A percentile compares a stretch with the other conserved stretches of the same genome.
These are phyloP conservation scores for Neonectria coccinea DNA, from an alignment of 2,329 filamentous ascomycete genomes.

Conservation along the genomic window DNA sequence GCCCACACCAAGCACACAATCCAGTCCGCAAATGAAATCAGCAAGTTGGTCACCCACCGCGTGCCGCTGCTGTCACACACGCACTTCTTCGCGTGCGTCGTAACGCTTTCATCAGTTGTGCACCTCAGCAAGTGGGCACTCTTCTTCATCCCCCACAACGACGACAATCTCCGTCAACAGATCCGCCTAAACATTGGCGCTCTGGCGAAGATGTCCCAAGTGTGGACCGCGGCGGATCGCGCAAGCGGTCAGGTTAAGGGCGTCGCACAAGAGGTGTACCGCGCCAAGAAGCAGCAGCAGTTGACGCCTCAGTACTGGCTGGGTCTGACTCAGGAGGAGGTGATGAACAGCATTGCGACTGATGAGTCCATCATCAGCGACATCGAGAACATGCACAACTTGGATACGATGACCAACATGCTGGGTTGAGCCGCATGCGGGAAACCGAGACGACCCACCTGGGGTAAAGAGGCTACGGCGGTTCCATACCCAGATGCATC, in stretches of 20 bases:
- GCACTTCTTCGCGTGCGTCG: slow-evolving; percentile 85
- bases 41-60: slow-evolving; percentile 79
- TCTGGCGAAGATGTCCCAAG: slow-evolving; percentile 73
- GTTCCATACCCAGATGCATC: neutral
- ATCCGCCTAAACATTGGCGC: slow-evolving; percentile 84
- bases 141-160: slow-evolving; percentile 69
- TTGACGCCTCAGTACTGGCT: slow-evolving; percentile 66
- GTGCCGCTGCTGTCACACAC: slow-evolving; percentile 79
- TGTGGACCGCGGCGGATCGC: slow-evolving; percentile 78
- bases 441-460: neutral
- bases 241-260: slow-evolving; percentile 80
- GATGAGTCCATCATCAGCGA: slow-evolving; percentile 71
- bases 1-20: slow-evolving; percentile 84
- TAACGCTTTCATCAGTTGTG: slow-evolving; percentile 83
- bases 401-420: slow-evolving; percentile 34
- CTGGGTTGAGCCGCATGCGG: slow-evolving; percentile 33
- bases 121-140: slow-evolving; percentile 83
- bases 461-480: slow-evolving; percentile 11
- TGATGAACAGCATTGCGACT: slow-evolving; percentile 65
- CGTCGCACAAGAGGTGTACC: slow-evolving; percentile 82
- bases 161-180: slow-evolving; percentile 77
- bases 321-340: slow-evolving; percentile 65
- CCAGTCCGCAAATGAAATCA: slow-evolving; percentile 81
- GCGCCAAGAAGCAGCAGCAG: slow-evolving; percentile 67
- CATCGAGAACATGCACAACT: slow-evolving; percentile 57